Base-by-base conservation (phyloP, 495 filamentous ascomycete species). In the Glutinoglossum americanum region DNA sequence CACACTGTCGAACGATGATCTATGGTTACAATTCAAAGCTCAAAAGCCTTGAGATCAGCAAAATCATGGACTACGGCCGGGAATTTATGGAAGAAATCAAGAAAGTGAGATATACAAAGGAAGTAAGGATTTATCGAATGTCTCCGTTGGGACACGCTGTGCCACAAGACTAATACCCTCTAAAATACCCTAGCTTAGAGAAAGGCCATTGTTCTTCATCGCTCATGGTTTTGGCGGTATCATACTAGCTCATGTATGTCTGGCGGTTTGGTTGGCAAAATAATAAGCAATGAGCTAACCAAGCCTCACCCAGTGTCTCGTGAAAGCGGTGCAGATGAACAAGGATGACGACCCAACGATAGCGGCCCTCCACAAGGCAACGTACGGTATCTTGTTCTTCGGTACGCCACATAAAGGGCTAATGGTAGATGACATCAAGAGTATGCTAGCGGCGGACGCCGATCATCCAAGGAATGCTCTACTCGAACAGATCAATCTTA, bases 141-240 rank as follows among this genome's bases (percentile, higher is more conserved):
- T 4, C 15, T 1, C 37, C 15, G n/a, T n/a, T n/a, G n/a, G n/a
- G 15, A 41, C 15, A 41, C 8, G 37, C 37, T 41, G 37, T 15
- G 13, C 15, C 5, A 7, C 15, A 2, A 11, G 15, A 11, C 37
- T 41, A 41, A 41, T 41, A 11, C 1, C 15, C 5, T 41, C 37
- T 41, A 27, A 55, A 39, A 25, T 27, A 26, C 58, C 21, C 11
- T 26, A 60, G 26, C 27, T 11, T 1, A 26, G 41, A 45, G 41
- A 45, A n/a, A 57, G 81, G 35, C 87, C 87, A 0, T 88, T 94
- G 58, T 81, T 94, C 57, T 94, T 87, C 70, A 80, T 94, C 17
- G 85, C 78, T 35, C 87, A 94, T 70, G 86, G 81, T 44, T 72
- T 94, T 9, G 87, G 87, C 2, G 87, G 87, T 3, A 78, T 94